Evolutionary conservation across 139 green algal genomes (phyloP).

Genomic region (Pseudopediastrum boryanum): DNA sequence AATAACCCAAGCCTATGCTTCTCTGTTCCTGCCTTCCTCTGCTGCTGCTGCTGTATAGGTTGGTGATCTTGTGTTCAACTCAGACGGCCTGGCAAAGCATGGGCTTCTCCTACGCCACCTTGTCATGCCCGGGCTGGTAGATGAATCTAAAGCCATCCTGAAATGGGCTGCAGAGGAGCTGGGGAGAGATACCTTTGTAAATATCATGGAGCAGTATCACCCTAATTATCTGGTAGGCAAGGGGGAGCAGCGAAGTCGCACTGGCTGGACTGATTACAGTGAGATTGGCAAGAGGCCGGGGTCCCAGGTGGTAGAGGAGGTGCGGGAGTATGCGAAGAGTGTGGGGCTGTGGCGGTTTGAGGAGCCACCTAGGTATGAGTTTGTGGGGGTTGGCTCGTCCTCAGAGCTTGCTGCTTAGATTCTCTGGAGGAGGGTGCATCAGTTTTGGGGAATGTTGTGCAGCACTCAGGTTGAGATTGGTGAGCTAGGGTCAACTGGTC

Average conservation of each 20-base stretch:
- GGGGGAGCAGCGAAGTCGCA: slow-evolving; percentile 31
- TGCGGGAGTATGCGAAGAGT: slow-evolving; percentile 17
- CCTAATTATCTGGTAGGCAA: slow-evolving; percentile 19
- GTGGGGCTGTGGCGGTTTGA: slow-evolving; percentile 42
- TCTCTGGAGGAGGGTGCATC: too few species aligned
- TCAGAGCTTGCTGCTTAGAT: slow-evolving; percentile 3
- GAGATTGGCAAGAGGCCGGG: slow-evolving; percentile 1
- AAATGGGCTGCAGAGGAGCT: slow-evolving; percentile 33
- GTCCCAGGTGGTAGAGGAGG: background rate
- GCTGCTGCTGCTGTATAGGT: slow-evolving; percentile 20
- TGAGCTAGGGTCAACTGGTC: too few species aligned
- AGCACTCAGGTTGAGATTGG: too few species aligned
- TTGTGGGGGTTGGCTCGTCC: background rate
- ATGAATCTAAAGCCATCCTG: slow-evolving; percentile 27
- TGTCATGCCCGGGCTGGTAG: slow-evolving; percentile 32
- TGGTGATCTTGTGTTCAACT: slow-evolving; percentile 33
- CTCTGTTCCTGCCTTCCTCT: too few species aligned
- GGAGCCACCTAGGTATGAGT: slow-evolving; percentile 23
- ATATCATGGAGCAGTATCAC: slow-evolving; percentile 24
- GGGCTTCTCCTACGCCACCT: slow-evolving; percentile 40
- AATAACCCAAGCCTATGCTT: too few species aligned
- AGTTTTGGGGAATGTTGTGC: too few species aligned
- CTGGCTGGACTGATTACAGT: slow-evolving; percentile 4
- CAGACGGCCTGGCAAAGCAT: slow-evolving; percentile 30
- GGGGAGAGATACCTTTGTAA: slow-evolving; percentile 12